Evolutionary conservation across 2,329 filamentous ascomycete genomes (phyloP).

Genomic region (Aspergillus luchuensis): DNA sequence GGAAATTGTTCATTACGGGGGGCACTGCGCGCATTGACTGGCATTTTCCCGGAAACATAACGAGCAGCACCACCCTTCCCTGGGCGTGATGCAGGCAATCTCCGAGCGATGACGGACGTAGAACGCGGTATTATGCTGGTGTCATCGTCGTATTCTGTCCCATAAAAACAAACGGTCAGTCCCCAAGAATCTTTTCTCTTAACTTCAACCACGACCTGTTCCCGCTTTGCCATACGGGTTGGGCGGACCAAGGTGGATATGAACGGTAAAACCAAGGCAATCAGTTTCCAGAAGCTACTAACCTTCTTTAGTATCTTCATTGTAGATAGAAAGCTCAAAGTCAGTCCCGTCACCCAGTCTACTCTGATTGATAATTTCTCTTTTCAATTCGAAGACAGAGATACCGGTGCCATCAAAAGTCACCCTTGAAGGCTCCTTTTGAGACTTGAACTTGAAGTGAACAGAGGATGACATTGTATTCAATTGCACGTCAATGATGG

Average conservation of each 20-base stretch:
- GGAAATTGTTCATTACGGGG: slow-evolving; percentile 65
- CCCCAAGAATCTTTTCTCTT: not conserved
- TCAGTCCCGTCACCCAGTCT: slow-evolving; percentile 93
- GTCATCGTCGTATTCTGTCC: slow-evolving; percentile 90
- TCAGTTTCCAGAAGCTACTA: slow-evolving; percentile 38
- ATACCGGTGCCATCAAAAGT: slow-evolving; percentile 97
- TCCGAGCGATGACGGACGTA: slow-evolving; percentile 86
- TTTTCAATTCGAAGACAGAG: slow-evolving; percentile 97
- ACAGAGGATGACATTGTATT: slow-evolving; percentile 88
- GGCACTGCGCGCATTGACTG: slow-evolving; percentile 79
- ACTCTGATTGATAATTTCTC: slow-evolving; percentile 95
- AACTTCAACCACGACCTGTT: not conserved
- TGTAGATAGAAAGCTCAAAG: slow-evolving; percentile 93
- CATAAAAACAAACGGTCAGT: slow-evolving; percentile 34
- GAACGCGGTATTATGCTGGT: slow-evolving; percentile 96
- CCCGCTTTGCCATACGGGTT: not conserved
- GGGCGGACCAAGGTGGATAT: not conserved
- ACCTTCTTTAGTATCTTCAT: slow-evolving; percentile 90
- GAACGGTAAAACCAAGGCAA: not conserved
- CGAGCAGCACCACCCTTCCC: slow-evolving; percentile 88
- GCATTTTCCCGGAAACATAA: slow-evolving; percentile 96
- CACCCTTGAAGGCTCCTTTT: slow-evolving; percentile 90
- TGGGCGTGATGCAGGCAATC: slow-evolving; percentile 78
- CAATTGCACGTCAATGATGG: slow-evolving; percentile 38
- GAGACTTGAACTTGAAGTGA: slow-evolving; percentile 99